These are phyloP conservation scores for Diplodia sapinea DNA, from an alignment of 2,329 filamentous ascomycete genomes.

Conservation along the genomic window DNA sequence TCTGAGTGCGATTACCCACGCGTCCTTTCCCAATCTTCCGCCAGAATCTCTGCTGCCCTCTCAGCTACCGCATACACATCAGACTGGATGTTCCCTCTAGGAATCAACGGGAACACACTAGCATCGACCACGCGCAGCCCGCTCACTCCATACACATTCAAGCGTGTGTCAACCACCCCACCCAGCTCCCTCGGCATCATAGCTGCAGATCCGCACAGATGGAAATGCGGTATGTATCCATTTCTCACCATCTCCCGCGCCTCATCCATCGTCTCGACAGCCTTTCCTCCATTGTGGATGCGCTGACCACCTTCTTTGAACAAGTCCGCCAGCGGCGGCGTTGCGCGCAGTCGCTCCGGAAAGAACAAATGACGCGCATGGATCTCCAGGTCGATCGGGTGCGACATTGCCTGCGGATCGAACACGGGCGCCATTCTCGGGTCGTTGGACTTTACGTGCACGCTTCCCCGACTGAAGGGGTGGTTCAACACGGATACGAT, in stretches of 20 bases:
- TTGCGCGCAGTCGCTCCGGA: conserved; percentile 43
- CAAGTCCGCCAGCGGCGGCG: conserved; percentile 42
- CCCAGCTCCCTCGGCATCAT: conserved; percentile 43
- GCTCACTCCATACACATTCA: conserved; percentile 42
- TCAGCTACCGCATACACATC: conserved; percentile 45
- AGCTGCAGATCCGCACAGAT: conserved; percentile 43
- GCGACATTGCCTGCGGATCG: conserved; percentile 49
- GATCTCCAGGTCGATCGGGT: conserved; percentile 52
- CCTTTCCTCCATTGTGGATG: conserved; percentile 21
- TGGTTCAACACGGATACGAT: conserved; percentile 36
- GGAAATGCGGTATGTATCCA: conserved; percentile 38
- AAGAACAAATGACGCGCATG: conserved; percentile 45
- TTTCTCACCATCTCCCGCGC: conserved; percentile 35
- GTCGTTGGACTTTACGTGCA: conserved; percentile 44
- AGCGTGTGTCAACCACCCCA: conserved; percentile 39
- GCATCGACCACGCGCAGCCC: conserved; percentile 42
- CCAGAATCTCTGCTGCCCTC: conserved; percentile 42
- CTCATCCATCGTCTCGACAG: not conserved
- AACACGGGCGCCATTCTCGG: conserved; percentile 43
- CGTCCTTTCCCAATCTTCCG: not conserved
- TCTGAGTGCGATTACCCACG: not conserved
- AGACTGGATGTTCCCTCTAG: conserved; percentile 42
- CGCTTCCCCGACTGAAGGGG: conserved; percentile 44
- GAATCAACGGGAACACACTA: conserved; percentile 43
- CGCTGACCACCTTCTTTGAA: conserved; percentile 43